These are phyloP conservation scores for Chrysoporthe cubensis DNA, from an alignment of 2,329 filamentous ascomycete genomes.

Conservation along the genomic window DNA sequence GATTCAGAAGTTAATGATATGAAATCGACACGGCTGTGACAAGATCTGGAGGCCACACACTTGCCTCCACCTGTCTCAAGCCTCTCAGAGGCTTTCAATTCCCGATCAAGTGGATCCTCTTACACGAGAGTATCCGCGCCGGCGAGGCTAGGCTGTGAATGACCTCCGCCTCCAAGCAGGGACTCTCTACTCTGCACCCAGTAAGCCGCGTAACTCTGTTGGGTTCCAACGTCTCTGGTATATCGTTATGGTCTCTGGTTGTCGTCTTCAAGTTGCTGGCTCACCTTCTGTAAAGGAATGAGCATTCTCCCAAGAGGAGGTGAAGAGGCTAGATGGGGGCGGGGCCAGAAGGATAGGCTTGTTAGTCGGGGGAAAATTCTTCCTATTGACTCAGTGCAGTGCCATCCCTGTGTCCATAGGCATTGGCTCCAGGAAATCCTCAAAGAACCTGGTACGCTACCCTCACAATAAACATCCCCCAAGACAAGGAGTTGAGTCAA, in stretches of 20 bases:
- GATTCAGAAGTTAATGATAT: slow-evolving; percentile 16
- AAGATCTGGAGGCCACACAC: slow-evolving; percentile 10
- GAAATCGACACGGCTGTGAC: slow-evolving; percentile 12
- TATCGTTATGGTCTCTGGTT: neutral
- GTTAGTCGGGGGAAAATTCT: neutral
- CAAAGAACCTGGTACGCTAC: neutral
- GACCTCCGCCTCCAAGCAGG: neutral
- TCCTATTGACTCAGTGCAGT: neutral
- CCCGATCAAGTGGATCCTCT: slow-evolving; percentile 25
- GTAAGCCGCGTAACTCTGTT: neutral
- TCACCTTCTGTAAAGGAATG: neutral
- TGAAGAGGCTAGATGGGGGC: neutral
- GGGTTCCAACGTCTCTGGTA: neutral
- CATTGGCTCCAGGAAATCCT: neutral
- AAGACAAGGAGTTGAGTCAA: neutral
- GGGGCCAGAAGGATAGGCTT: neutral
- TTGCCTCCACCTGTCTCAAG: slow-evolving; percentile 16
- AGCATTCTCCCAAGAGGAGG: neutral
- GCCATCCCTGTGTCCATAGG: neutral
- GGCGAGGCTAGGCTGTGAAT: slow-evolving; percentile 11
- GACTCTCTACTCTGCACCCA: neutral
- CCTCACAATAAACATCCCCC: neutral
- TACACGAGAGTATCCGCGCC: slow-evolving; percentile 16
- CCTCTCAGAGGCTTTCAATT: slow-evolving; percentile 7
- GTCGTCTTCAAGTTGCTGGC: neutral